These are phyloP conservation scores for Vitis hybrid DNA, from an alignment of 177 flowering plant genomes.

Conservation along the genomic window DNA sequence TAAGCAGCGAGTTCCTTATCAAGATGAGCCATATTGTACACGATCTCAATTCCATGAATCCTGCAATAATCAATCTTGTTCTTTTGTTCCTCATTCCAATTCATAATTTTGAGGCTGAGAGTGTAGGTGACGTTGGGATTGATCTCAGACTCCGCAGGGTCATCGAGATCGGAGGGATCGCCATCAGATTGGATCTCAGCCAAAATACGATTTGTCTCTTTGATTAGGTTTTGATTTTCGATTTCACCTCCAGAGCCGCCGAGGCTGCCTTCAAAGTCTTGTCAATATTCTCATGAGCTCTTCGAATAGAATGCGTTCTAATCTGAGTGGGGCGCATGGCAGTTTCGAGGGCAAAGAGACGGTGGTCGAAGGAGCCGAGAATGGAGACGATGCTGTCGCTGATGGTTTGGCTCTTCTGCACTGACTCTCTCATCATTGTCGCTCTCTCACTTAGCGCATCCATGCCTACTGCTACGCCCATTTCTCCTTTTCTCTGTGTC, in stretches of 20 bases:
- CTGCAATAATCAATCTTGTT: slow-evolving; percentile 95
- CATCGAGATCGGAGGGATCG: slow-evolving; percentile 57
- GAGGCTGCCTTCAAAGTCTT: slow-evolving; percentile 25
- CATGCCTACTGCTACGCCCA: slow-evolving; percentile 51
- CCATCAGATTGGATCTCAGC: slow-evolving; percentile 82
- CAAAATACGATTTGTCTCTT: slow-evolving; percentile 72
- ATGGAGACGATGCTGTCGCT: slow-evolving; percentile 80
- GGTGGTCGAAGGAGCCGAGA: slow-evolving; percentile 93
- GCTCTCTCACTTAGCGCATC: slow-evolving; percentile 68
- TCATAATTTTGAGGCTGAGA: slow-evolving; percentile 60
- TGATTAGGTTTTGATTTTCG: slow-evolving; percentile 47
- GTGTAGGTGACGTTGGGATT: slow-evolving; percentile 56
- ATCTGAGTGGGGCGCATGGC: slow-evolving; percentile 99
- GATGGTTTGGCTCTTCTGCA: slow-evolving; percentile 13
- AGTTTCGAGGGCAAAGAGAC: slow-evolving; percentile 90
- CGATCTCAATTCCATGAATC: slow-evolving; percentile 83
- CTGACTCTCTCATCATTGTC: slow-evolving; percentile 64
- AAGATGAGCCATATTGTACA: slow-evolving; percentile 83
- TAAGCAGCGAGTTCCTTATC: slow-evolving; percentile 82
- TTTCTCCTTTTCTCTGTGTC: slow-evolving; percentile 11
- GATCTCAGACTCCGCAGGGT: slow-evolving; percentile 27
- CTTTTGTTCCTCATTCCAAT: slow-evolving; percentile 73
- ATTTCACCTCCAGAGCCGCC: slow-evolving; percentile 43
- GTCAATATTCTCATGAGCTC: too few species aligned
- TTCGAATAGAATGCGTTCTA: too few species aligned